phyloP scores from a whole-genome alignment of 2,329 filamentous ascomycete genomes.

The Fusarium pseudoanthophilum region DNA sequence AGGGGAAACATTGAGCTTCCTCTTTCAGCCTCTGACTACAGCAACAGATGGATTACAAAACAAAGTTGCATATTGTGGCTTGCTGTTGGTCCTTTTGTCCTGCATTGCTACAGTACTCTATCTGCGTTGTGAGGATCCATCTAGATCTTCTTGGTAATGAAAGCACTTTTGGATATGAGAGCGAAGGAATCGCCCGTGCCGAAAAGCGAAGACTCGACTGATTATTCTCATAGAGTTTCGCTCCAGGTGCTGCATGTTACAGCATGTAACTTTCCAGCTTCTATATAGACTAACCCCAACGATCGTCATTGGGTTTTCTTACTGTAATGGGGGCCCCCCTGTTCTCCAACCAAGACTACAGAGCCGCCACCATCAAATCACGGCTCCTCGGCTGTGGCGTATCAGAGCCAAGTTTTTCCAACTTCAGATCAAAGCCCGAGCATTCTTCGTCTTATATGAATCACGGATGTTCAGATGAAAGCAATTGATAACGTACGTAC shows the following conservation, averaged over 20 bases:
- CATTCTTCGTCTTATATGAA: not conserved
- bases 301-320: not conserved
- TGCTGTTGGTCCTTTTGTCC: not conserved
- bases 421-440: not conserved
- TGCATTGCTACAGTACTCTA: not conserved
- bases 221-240: not conserved
- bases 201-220: not conserved
- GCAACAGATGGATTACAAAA: conserved; percentile 1
- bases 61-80: conserved; percentile 19
- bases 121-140: not conserved
- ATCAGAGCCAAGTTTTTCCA: not conserved
- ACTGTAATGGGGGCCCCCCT: not conserved
- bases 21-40: conserved; percentile 4
- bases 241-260: not conserved
- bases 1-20: conserved; percentile 29
- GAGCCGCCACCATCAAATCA: conserved; percentile 23
- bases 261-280: conserved; percentile 20
- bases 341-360: conserved; percentile 17
- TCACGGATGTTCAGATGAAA: not conserved
- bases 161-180: too few relatives aligned
- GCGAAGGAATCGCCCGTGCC: not conserved
- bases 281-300: not conserved
- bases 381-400: conserved; percentile 32
- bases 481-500: not conserved
- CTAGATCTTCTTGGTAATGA: not conserved